phyloP scores from a whole-genome alignment of 1,284 basidiomycete species.

The Trametes polyzona region DNA sequence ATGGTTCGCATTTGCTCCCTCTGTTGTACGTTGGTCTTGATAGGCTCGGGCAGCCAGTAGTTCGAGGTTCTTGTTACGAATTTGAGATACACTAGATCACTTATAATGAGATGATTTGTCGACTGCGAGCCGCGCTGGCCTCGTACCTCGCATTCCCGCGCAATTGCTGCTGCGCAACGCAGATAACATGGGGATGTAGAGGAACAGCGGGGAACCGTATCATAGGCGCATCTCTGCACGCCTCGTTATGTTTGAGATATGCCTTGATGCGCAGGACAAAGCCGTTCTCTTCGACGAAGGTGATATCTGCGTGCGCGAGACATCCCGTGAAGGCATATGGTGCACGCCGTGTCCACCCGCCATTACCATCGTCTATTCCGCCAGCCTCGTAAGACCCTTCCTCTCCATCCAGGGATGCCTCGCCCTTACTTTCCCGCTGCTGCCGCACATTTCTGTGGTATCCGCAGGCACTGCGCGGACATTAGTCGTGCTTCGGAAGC shows the following conservation, averaged over 20 bases:
- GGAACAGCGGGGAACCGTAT: slow-evolving; percentile 32
- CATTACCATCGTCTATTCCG: no score
- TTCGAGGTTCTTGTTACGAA: slow-evolving; percentile 6
- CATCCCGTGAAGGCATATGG: slow-evolving; percentile 34
- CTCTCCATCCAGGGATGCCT: no score
- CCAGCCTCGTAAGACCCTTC: no score
- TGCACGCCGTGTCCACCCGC: background rate
- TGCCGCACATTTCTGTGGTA: no score
- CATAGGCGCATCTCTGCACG: slow-evolving; percentile 26
- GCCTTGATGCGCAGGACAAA: slow-evolving; percentile 28
- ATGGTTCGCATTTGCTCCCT: background rate
- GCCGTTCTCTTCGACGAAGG: slow-evolving; percentile 14
- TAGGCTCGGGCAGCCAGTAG: slow-evolving; percentile 1
- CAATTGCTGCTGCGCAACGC: slow-evolving; percentile 34
- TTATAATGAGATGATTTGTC: background rate
- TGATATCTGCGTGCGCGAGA: slow-evolving; percentile 40
- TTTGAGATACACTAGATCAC: background rate
- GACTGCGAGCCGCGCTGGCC: no score
- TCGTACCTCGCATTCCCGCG: slow-evolving; percentile 28
- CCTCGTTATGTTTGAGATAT: slow-evolving; percentile 31
- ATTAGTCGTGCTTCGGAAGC: no score
- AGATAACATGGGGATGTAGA: slow-evolving; percentile 37
- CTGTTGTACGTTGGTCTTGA: background rate
- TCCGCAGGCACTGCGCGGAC: no score
- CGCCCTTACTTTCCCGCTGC: no score